Percentiles rank a stretch among this genome's conserved stretches.
phyloP scores from a whole-genome alignment of 192 early-diverging fungal species.

The Coemansia sp. region DNA sequence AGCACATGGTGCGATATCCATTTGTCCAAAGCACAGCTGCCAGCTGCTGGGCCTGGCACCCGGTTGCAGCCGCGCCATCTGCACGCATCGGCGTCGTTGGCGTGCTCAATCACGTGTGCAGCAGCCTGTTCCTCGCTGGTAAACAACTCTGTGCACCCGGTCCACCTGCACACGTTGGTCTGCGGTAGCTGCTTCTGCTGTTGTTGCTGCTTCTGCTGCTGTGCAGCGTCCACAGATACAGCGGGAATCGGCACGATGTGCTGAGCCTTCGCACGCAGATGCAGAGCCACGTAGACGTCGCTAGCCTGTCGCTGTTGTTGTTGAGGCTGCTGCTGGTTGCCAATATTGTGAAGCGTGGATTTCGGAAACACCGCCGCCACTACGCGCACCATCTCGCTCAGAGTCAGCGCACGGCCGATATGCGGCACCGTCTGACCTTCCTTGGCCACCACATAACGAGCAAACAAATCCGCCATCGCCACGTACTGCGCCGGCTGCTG shows the following conservation, averaged over 20 bases:
- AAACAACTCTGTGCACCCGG: constrained; percentile 27
- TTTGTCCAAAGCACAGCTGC: neutral
- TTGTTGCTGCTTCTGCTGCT: constrained; percentile 5
- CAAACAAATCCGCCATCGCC: constrained; percentile 30
- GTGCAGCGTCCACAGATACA: constrained; percentile 3
- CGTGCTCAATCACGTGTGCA: constrained; percentile 24
- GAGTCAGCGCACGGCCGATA: constrained; percentile 42
- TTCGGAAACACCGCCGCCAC: constrained; percentile 50
- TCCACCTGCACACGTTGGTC: constrained; percentile 32
- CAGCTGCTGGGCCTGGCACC: constrained; percentile 10
- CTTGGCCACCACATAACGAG: constrained; percentile 47
- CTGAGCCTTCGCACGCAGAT: constrained; percentile 23
- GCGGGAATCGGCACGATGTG: constrained; percentile 44
- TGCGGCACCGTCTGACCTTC: constrained; percentile 45
- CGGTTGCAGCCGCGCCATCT: constrained; percentile 48
- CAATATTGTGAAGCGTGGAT: constrained; percentile 20
- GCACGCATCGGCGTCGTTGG: constrained; percentile 34
- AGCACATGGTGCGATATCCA: constrained; percentile 42
- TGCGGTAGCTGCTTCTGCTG: constrained; percentile 8
- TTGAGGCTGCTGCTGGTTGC: neutral
- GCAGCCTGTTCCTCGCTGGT: constrained; percentile 29
- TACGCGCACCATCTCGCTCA: constrained; percentile 47
- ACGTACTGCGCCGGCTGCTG: constrained; percentile 18
- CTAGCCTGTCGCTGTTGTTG: neutral
- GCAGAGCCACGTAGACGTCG: constrained; percentile 21